These are phyloP conservation scores for Penicillium sp. DNA, from an alignment of 2,329 filamentous ascomycete species.

Conservation along the genomic window DNA sequence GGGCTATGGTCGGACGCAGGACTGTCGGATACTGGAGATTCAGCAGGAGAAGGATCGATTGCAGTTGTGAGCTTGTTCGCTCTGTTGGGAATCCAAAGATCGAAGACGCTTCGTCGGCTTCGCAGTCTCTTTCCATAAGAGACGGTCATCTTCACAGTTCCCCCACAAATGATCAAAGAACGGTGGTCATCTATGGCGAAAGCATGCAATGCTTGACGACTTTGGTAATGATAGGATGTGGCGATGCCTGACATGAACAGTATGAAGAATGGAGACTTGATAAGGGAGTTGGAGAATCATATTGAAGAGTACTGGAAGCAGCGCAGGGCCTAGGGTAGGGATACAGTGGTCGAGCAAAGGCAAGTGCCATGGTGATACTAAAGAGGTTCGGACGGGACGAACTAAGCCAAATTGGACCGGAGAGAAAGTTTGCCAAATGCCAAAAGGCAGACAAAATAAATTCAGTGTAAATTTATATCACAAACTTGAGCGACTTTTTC, in stretches of 20 bases:
- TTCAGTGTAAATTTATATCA: slow-evolving; percentile 6
- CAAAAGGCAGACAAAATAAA: background rate
- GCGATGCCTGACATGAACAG: background rate
- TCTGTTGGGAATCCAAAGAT: slow-evolving; percentile 22
- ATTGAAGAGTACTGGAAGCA: background rate
- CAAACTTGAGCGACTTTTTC: slow-evolving; percentile 21
- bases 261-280: background rate
- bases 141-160: slow-evolving; percentile 19
- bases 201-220: background rate
- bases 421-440: background rate
- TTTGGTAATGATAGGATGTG: slow-evolving; percentile 7
- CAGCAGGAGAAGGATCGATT: slow-evolving; percentile 13
- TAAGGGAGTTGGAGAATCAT: background rate
- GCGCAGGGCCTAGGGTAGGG: background rate
- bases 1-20: slow-evolving; percentile 20
- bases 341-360: background rate
- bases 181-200: background rate
- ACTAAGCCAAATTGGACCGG: too few species aligned
- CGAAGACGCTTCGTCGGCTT: slow-evolving; percentile 25
- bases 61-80: slow-evolving; percentile 18
- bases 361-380: background rate
- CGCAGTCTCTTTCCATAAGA: slow-evolving; percentile 16
- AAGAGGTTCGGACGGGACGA: too few species aligned
- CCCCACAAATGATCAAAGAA: background rate
- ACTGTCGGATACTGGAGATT: slow-evolving; percentile 26